These are phyloP conservation scores for Whalleya microplaca DNA, from an alignment of 2,329 filamentous ascomycete genomes.

Conservation along the genomic window DNA sequence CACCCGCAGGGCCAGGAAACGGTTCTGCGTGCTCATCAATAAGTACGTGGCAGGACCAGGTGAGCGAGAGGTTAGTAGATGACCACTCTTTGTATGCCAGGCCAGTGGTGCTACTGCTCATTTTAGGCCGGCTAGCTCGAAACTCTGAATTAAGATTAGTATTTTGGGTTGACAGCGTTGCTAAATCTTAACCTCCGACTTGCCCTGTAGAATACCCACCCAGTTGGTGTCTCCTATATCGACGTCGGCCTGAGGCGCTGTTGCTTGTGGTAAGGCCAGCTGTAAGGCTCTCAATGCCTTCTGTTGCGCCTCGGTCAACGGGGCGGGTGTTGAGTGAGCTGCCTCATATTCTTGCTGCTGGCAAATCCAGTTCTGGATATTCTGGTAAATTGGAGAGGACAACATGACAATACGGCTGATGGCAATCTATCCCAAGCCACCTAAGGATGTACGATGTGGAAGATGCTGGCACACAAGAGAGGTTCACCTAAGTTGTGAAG, in stretches of 20 bases:
- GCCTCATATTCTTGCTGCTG: conserved; percentile 44
- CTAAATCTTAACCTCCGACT: conserved; percentile 8
- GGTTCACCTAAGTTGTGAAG: background rate
- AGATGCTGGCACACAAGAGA: background rate
- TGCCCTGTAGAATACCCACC: conserved; percentile 44
- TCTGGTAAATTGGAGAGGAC: conserved; percentile 24
- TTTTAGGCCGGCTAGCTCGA: conserved; percentile 26
- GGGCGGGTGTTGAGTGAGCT: conserved; percentile 37
- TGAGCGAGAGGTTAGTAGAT: conserved; percentile 6
- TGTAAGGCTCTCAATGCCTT: conserved; percentile 47
- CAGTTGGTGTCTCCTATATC: conserved; percentile 41
- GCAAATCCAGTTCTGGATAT: conserved; percentile 31
- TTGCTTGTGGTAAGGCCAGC: conserved; percentile 19
- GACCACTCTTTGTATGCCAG: conserved; percentile 27
- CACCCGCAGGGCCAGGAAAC: conserved; percentile 35
- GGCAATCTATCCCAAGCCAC: background rate
- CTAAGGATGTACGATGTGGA: background rate
- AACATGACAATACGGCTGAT: conserved; percentile 10
- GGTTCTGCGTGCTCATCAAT: conserved; percentile 29
- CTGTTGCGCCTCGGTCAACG: conserved; percentile 43
- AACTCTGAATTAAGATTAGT: conserved; percentile 39
- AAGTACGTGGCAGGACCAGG: conserved; percentile 33
- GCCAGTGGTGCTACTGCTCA: background rate
- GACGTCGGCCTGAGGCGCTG: conserved; percentile 23
- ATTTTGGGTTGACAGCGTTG: conserved; percentile 23